Evolutionary conservation across 1,139 yeast genomes (phyloP), one percentile per base, ranked within the genome.

Genomic region (Sugiyamaella sp.): DNA sequence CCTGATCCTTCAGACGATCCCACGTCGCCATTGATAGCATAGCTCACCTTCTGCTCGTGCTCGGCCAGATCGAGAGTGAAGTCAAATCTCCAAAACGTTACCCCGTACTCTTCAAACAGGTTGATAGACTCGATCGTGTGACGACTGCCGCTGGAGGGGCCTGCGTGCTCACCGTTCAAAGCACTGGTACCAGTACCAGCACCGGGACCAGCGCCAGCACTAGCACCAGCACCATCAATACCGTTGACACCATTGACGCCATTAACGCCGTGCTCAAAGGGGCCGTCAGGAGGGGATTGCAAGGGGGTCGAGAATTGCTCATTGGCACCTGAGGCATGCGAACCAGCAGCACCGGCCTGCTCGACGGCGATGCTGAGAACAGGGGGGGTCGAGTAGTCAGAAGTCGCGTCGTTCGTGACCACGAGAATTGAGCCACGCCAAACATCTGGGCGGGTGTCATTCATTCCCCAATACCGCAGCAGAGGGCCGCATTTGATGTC

Each of bases 401-500:
- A 57, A 45, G 62, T 63, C 20, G 63, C 62, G 55, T 77, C 80
- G 51, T 76, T 74, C n/a, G 81, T 72, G 1, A 86, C 89, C 46
- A 88, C 66, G 68, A 89, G 63, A 20, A 87, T 73, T 1, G 87
- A 74, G 1, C 84, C 96, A 40, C 89, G 71, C 73, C 89, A 89
- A 53, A 77, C 73, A 43, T 69, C 61, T 8, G 71, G 55, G 25
- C 78, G 69, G 59, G 79, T 82, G 38, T 78, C 80, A 38, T 79
- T 74, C 58, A 85, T 80, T 3, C 87, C 90, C 54, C 81, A 73
- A 53, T 85, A 78, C 56, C 93, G 75, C 55, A 90, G 71, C 35
- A 85, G 74, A 0, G 97, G 97, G 1, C 97, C 97, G 67, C 93
- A 86, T 57, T 77, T 74, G 48, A 85, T 75, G 50, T 80, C 76